phyloP scores from a whole-genome alignment of 164 flowering plant genomes.

The Dillenia suffruticosa region DNA sequence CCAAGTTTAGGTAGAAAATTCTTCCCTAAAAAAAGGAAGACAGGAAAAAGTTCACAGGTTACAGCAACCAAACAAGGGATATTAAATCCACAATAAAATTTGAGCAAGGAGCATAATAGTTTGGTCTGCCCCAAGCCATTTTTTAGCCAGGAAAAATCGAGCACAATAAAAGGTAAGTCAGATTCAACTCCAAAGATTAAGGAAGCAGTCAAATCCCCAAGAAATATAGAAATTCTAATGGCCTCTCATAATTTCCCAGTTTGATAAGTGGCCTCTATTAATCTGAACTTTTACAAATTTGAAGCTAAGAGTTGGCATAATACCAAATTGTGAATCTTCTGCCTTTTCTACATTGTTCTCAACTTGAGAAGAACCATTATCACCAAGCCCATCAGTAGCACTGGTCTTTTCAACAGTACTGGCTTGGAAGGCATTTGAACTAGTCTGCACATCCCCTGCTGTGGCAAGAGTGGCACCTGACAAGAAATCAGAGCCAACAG shows the following conservation, averaged over 20 bases:
- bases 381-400: constrained; percentile 38
- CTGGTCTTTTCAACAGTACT: constrained; percentile 40
- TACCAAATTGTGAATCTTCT: constrained; percentile 69
- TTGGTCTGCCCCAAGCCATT: no score
- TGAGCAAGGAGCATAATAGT: neutral
- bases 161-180: no score
- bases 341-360: constrained; percentile 54
- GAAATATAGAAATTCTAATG: no score
- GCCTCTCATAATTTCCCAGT: no score
- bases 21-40: constrained; percentile 45
- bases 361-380: constrained; percentile 38
- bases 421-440: constrained; percentile 27
- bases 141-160: no score
- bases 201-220: no score
- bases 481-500: constrained; percentile 79
- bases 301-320: neutral
- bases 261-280: no score
- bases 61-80: no score
- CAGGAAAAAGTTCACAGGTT: constrained; percentile 1
- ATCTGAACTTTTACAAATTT: neutral
- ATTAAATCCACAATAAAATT: no score
- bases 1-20: constrained; percentile 48
- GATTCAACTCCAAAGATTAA: no score
- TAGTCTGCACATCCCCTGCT: constrained; percentile 38
- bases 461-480: constrained; percentile 82